Base-by-base conservation (phyloP, 495 filamentous ascomycete species). In the Staphylotrichum tortipilum region DNA sequence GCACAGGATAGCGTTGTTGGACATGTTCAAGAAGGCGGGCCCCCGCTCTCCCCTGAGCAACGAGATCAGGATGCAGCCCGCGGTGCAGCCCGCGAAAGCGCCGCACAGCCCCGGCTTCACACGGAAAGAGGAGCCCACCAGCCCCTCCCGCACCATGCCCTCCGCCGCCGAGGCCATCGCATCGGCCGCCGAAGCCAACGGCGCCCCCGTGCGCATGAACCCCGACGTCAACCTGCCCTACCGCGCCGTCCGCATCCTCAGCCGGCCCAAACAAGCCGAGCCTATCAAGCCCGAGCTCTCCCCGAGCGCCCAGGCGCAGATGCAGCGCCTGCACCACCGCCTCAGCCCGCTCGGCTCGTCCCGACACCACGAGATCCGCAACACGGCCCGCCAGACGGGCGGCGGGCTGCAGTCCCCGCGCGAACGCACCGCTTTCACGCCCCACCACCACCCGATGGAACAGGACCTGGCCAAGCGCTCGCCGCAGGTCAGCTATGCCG, bases 21-120 rank as follows among this genome's bases (percentile, higher is more conserved):
- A 68, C 44, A 68, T 78, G 50, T 76, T 78, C 61, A 78, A 75
- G 53, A 69, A 63, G 30, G n/a, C 54, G 22, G 56, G 44, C n/a
- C 56, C 57, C 4, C 15, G 55, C 19, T 60, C 56, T 15, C 56
- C 64, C 1, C 21, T 53, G 15, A 53, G 58, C 28, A 57, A 61
- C 47, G 62, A 61, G 9, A 47, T 58, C 9, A 58, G 47, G 11
- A 50, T 57, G 29, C 58, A 40, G 23, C 8, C 51, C 5, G 24
- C 44, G 11, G 48, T 57, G 29, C 58, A 40, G 23, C 8, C 51
- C 5, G 24, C 44, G 18, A 47, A 43, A 15, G 14, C 36, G n/a
- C 24, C 38, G 15, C n/a, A 42, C 9, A 48, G 40, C 26, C 15
- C 43, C 14, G 39, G 42, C 7, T 36, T 35, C 26, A 38, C 53